Base-by-base conservation (phyloP, 2,329 filamentous ascomycete species). In the Xylaria sp. region DNA sequence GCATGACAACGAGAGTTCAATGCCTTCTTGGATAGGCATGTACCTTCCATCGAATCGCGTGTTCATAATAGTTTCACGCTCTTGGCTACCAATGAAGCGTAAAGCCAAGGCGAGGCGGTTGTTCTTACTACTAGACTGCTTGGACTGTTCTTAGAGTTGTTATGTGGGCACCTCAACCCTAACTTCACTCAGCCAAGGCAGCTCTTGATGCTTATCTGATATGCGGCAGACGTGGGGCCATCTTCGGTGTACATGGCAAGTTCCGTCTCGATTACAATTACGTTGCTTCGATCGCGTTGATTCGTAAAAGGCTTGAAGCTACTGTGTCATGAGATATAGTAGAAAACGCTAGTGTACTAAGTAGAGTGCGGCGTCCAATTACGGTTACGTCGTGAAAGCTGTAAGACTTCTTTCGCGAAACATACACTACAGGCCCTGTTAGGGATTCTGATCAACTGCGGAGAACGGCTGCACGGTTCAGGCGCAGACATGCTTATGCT, bases 381-480 rank as follows among this genome's bases (percentile, higher is more conserved):
- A 31, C 19, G 19, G 33, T 53, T 52, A 40, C 23, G 28, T 37
- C 11, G 40, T 49, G 28, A 49, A 4, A 23, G n/a, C 5, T 21
- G 28, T 19, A 15, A 19, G 28, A 52, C n/a, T 46, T 35, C n/a
- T 40, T 35, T 52, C 11, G 51, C 56, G 56, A 60, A 59, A 63
- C 61, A 19, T 17, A 15, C 33, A 54, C 28, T 9, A 4, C 28
- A 4, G 28, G 49, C 14, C 15, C 23, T 46, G 4, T 14, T 31
- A 15, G 12, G 21, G 42, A 17, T 4, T 38, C 14, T 25, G 1
- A n/a, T 9, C 19, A 38, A 25, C 52, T 57, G 60, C 55, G 50
- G 45, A 49, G 42, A 59, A 38, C 15, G 28, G 14, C 49, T 61
- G 52, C 51, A 60, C 51, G 7, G n/a, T 33, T 40, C 21, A 33